A percentile compares a stretch with the other conserved stretches of the same genome.
These are phyloP conservation scores for Exsudoporus frostii DNA, from an alignment of 768 basidiomycete species.

Conservation along the genomic window DNA sequence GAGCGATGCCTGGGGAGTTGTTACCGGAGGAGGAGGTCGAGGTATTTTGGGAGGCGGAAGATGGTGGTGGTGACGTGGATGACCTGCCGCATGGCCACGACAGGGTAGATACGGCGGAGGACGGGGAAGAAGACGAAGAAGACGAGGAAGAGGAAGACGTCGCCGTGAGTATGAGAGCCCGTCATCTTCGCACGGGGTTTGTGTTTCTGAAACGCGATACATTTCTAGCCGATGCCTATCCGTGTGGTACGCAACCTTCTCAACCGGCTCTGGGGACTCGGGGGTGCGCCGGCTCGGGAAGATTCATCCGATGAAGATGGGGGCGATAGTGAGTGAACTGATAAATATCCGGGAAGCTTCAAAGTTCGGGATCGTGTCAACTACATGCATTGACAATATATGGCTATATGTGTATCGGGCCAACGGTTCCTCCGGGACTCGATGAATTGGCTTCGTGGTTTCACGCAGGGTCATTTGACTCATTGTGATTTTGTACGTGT, in stretches of 20 bases:
- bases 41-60: conserved; percentile 24
- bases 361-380: neutral
- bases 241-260: conserved; percentile 57
- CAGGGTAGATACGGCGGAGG: conserved; percentile 33
- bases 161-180: conserved; percentile 37
- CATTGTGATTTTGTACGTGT: too few relatives aligned
- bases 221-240: conserved; percentile 54
- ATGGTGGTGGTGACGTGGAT: conserved; percentile 27
- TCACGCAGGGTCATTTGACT: too few relatives aligned
- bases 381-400: neutral
- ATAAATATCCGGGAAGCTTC: neutral
- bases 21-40: conserved; percentile 33
- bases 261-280: conserved; percentile 59
- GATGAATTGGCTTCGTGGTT: neutral
- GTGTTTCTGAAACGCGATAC: neutral
- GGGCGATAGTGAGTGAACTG: neutral
- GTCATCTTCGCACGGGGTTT: neutral
- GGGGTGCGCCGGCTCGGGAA: conserved; percentile 20
- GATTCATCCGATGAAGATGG: conserved; percentile 23
- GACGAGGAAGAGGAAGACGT: conserved; percentile 37
- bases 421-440: neutral
- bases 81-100: conserved; percentile 15
- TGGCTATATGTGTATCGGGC: neutral
- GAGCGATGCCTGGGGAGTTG: conserved; percentile 45
- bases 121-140: conserved; percentile 41